phyloP scores from a whole-genome alignment of 1,284 basidiomycete species.

The Trichosporon sp. region DNA sequence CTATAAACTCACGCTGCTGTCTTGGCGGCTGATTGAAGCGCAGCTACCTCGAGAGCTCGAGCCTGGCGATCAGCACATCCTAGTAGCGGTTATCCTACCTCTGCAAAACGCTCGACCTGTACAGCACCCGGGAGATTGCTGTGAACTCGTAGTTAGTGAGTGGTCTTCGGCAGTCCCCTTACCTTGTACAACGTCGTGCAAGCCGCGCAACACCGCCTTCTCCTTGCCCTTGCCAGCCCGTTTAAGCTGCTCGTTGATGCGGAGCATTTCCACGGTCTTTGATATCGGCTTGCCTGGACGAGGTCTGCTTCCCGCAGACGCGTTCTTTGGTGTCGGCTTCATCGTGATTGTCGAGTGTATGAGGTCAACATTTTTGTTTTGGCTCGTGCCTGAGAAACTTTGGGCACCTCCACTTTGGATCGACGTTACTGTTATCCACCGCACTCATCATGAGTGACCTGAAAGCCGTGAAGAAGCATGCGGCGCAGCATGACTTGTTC shows the following conservation, averaged over 20 bases:
- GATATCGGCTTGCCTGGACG: slow-evolving; percentile 39
- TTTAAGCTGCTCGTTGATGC: slow-evolving; percentile 31
- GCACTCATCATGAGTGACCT: slow-evolving; percentile 27
- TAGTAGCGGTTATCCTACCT: slow-evolving; percentile 60
- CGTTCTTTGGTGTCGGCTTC: slow-evolving; percentile 11
- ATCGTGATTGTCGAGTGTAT: neutral
- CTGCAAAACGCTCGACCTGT: slow-evolving; percentile 82
- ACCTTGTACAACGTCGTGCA: slow-evolving; percentile 41
- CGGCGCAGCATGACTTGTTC: slow-evolving; percentile 65
- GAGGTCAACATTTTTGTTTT: neutral
- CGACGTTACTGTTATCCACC: too few species aligned
- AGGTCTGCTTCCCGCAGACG: slow-evolving; percentile 5
- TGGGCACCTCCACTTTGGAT: slow-evolving; percentile 20
- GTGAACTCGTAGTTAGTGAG: slow-evolving; percentile 57
- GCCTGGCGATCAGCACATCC: slow-evolving; percentile 61
- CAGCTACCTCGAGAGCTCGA: slow-evolving; percentile 79
- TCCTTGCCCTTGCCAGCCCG: slow-evolving; percentile 45
- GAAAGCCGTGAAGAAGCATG: slow-evolving; percentile 49
- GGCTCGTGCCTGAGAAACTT: slow-evolving; percentile 22
- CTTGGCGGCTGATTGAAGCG: slow-evolving; percentile 83
- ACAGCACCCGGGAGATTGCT: slow-evolving; percentile 70
- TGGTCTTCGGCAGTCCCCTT: slow-evolving; percentile 10
- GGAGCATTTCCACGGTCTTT: slow-evolving; percentile 43
- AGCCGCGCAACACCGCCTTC: slow-evolving; percentile 37
- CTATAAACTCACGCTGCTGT: slow-evolving; percentile 64